A percentile compares a stretch with the other conserved stretches of the same genome.
Evolutionary conservation across 192 early-diverging fungal species (phyloP).

Genomic region (Backusella tuberculispora): DNA sequence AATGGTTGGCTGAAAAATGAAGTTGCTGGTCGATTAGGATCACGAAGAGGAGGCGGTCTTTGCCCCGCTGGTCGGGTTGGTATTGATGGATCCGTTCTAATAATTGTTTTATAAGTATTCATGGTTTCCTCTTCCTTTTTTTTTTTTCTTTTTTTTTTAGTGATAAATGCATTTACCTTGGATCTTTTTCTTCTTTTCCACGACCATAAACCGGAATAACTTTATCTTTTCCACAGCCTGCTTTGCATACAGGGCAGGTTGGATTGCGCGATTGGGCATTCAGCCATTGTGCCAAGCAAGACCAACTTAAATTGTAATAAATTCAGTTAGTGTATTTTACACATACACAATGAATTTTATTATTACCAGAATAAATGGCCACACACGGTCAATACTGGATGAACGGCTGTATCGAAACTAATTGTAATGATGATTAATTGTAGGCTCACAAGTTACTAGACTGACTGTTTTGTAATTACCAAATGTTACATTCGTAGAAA

Average conservation of each 20-base stretch:
- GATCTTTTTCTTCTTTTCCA: slow-evolving; percentile 77
- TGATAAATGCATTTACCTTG: slow-evolving; percentile 48
- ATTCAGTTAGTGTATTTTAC: not conserved
- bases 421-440: not conserved
- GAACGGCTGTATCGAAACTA: slow-evolving; percentile 76
- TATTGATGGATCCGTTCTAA: slow-evolving; percentile 46
- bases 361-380: slow-evolving; percentile 78
- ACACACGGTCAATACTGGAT: slow-evolving; percentile 78
- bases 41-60: slow-evolving; percentile 68
- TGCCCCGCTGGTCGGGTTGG: slow-evolving; percentile 81
- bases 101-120: no score
- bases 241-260: slow-evolving; percentile 85
- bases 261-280: slow-evolving; percentile 69
- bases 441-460: not conserved
- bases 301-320: slow-evolving; percentile 51
- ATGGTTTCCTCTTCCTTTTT: not conserved
- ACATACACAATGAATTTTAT: not conserved
- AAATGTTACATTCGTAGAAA: slow-evolving; percentile 49
- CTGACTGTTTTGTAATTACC: slow-evolving; percentile 23
- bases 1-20: slow-evolving; percentile 43
- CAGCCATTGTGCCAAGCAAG: slow-evolving; percentile 77
- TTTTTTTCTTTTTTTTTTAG: not conserved
- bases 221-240: slow-evolving; percentile 81
- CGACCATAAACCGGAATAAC: slow-evolving; percentile 85
- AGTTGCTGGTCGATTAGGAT: slow-evolving; percentile 52